Evolutionary conservation across 306 rosid genomes (phyloP).

Genomic region (Cicer arietinum): DNA sequence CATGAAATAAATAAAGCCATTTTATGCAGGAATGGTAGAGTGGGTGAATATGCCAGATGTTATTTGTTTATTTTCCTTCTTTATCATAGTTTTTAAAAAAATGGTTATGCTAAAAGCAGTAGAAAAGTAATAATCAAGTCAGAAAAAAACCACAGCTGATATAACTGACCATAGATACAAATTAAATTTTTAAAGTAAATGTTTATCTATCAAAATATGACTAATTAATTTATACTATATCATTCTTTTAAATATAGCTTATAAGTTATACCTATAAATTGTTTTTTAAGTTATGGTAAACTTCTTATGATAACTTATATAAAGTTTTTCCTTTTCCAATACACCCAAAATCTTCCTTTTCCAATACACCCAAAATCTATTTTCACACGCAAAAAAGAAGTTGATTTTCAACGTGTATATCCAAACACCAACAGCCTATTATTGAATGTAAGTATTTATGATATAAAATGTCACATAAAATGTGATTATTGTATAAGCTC

Average conservation of each 20-base stretch:
- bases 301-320: too few relatives aligned
- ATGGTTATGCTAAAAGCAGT: too few relatives aligned
- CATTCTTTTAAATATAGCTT: too few relatives aligned
- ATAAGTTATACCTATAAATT: too few relatives aligned
- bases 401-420: neutral
- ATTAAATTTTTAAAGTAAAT: too few relatives aligned
- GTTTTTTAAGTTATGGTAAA: too few relatives aligned
- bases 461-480: neutral
- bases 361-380: neutral
- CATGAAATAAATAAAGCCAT: constrained; percentile 35
- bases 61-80: neutral
- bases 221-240: too few relatives aligned
- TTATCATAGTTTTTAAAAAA: neutral
- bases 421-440: neutral
- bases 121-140: too few relatives aligned
- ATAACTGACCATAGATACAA: too few relatives aligned
- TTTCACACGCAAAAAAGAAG: neutral
- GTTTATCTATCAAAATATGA: too few relatives aligned
- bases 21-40: neutral
- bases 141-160: too few relatives aligned
- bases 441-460: neutral
- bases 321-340: too few relatives aligned
- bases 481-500: neutral
- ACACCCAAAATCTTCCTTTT: neutral
- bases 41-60: neutral